phyloP scores from a whole-genome alignment of 805 yeast species.

The Saccharomycopsis synnaedendra region DNA sequence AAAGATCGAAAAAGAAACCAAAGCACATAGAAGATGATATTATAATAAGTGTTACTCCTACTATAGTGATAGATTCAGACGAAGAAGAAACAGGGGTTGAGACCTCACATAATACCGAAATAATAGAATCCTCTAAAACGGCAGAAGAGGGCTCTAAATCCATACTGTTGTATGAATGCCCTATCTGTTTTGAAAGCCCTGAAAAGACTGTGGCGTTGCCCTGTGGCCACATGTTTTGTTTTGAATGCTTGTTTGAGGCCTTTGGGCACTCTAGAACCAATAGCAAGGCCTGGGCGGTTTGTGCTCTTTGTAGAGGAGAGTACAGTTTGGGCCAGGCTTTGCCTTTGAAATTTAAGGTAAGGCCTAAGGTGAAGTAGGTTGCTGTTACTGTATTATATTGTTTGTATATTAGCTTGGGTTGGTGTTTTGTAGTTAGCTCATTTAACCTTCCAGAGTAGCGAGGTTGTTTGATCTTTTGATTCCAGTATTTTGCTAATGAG shows the following conservation, averaged over 20 bases:
- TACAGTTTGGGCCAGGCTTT: constrained; percentile 21
- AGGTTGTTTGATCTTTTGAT: too few relatives aligned
- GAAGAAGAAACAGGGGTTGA: not conserved
- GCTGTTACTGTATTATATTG: too few relatives aligned
- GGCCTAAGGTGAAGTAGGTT: not conserved
- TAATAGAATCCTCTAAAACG: constrained; percentile 11
- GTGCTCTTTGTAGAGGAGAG: constrained; percentile 32
- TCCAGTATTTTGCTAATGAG: too few relatives aligned
- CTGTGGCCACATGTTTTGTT: constrained; percentile 50
- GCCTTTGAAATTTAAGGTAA: constrained; percentile 14
- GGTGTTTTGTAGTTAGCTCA: too few relatives aligned
- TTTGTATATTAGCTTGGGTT: too few relatives aligned
- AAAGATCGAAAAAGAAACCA: too few relatives aligned
- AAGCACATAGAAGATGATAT: too few relatives aligned
- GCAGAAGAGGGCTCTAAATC: constrained; percentile 19
- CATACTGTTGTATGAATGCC: constrained; percentile 32
- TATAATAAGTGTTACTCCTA: not conserved
- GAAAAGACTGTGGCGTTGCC: constrained; percentile 35
- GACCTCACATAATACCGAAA: constrained; percentile 11
- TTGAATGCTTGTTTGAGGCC: constrained; percentile 38
- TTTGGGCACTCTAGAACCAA: constrained; percentile 33
- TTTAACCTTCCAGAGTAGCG: too few relatives aligned
- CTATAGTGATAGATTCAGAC: not conserved
- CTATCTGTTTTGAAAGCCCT: constrained; percentile 46
- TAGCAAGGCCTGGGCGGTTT: constrained; percentile 25